Base-by-base conservation (phyloP, 768 basidiomycete genomes). In the Leucosporidium yakuticum region DNA sequence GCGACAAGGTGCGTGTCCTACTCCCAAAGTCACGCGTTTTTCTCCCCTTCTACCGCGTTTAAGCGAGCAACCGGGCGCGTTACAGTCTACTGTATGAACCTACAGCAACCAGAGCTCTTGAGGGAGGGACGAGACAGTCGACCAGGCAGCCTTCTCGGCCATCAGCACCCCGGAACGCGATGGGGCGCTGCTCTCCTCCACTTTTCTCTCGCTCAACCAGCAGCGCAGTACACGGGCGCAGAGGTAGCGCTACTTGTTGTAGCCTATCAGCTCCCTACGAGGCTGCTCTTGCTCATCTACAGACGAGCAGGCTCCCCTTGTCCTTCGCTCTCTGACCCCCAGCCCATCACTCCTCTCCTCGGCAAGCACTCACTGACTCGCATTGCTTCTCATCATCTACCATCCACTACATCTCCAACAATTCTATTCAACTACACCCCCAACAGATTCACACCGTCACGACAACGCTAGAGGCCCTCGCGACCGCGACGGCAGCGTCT, bases 401-500 rank as follows among this genome's bases (percentile, higher is more conserved):
- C 39, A 15, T 44, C 39, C 39, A 7, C 6, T 44, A 44, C 39
- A 44, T 44, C 39, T 44, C 6, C 8, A 8, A 44, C 17, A 15
- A 7, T 15, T 15, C 39, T 44, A 44, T 15, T 44, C 39, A 15
- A 44, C 39, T 44, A 7, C 39, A 15, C 6, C 19, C 8, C 29
- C 1, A 27, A 17, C 53, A 69, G 70, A 64, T 66, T 3, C 64
- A 57, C 60, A 80, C 82, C 48, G 83, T 94, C 60, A 87, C 87
- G 71, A 91, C 92, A 14, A 89, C 88, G 19, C 84, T 84, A 51
- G 87, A 87, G 78, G 86, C 88, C 68, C 88, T 93, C 78, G 86
- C 86, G 56, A 87, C 87, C 75, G 86, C 65, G 14, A 66, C 67
- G 29, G 55, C 66, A 0, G 63, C 66, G n/a, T 31, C 69, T 15